Percentiles rank a stretch among this genome's conserved stretches.
phyloP scores from a whole-genome alignment of 2,329 filamentous ascomycete genomes.

The Aureobasidium sp. region DNA sequence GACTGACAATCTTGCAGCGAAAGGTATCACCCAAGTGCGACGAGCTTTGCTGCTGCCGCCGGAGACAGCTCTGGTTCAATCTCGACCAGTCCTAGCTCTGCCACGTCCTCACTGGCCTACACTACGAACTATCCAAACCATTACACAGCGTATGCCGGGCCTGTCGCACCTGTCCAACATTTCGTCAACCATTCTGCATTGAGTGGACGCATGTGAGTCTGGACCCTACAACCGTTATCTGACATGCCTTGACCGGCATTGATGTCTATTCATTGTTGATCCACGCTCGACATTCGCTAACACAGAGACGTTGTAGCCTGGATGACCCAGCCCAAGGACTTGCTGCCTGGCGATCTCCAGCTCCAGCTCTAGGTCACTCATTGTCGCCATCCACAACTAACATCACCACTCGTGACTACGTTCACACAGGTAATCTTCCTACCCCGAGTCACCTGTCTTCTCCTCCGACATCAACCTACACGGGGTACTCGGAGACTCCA shows the following conservation, averaged over 20 bases:
- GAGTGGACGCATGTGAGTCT: conserved; percentile 38
- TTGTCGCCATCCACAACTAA: conserved; percentile 2
- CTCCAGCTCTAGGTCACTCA: conserved; percentile 17
- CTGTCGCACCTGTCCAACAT: conserved; percentile 30
- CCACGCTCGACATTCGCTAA: conserved; percentile 21
- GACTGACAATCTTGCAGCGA: conserved; percentile 19
- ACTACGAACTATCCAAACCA: conserved; percentile 29
- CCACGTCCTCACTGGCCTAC: conserved; percentile 43
- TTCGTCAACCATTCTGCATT: conserved; percentile 35
- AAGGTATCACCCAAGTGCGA: conserved; percentile 42
- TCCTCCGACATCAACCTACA: conserved; percentile 23
- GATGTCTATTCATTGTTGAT: conserved; percentile 18
- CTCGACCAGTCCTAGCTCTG: conserved; percentile 46
- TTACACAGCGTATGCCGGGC: conserved; percentile 26
- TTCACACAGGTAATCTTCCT: conserved; percentile 25
- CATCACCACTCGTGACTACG: conserved; percentile 15
- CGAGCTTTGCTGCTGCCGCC: conserved; percentile 44
- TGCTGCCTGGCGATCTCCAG: conserved; percentile 25
- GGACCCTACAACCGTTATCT: conserved; percentile 26
- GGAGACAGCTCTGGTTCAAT: conserved; percentile 51
- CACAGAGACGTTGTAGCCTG: conserved; percentile 9
- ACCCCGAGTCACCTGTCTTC: conserved; percentile 26
- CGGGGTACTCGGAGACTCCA: conserved; percentile 28
- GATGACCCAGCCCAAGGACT: conserved; percentile 16
- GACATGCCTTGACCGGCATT: conserved; percentile 13